phyloP scores from a whole-genome alignment of 176 grass and related monocot genomes.

The Coix lacrymajobi region DNA sequence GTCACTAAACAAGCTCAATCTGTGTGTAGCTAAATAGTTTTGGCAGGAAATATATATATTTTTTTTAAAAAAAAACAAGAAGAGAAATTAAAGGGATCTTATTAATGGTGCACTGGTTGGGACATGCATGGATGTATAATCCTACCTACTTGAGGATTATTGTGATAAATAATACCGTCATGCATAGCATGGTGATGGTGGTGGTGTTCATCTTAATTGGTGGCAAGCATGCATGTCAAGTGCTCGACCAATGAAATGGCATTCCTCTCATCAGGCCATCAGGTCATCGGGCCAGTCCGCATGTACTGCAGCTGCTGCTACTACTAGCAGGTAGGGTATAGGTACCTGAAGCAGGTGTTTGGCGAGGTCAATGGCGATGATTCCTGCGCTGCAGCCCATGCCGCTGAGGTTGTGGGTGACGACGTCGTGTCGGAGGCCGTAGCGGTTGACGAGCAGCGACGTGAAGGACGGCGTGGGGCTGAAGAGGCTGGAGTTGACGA shows the following conservation, averaged over 20 bases:
- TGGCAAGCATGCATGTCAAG: neutral
- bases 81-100: neutral
- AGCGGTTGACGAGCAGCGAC: slow-evolving; percentile 48
- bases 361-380: slow-evolving; percentile 69
- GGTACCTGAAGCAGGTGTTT: slow-evolving; percentile 51
- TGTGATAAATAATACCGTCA: neutral
- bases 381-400: slow-evolving; percentile 78
- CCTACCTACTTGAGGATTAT: neutral
- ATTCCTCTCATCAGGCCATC: neutral
- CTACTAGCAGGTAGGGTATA: neutral
- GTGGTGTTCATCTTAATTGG: neutral
- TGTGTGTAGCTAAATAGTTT: neutral
- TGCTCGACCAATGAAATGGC: neutral
- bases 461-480: slow-evolving; percentile 66
- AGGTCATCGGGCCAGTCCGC: no score
- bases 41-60: no score
- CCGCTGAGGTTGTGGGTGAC: slow-evolving; percentile 62
- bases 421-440: slow-evolving; percentile 35
- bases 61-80: neutral
- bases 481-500: slow-evolving; percentile 71
- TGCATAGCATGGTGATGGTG: neutral
- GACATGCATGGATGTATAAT: neutral
- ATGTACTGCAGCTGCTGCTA: no score
- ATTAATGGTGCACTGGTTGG: neutral
- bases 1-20: neutral